Evolutionary conservation across 1,284 basidiomycete species (phyloP), one percentile per base, ranked within the genome.

Genomic region (Apiotrichum veenhuisii): DNA sequence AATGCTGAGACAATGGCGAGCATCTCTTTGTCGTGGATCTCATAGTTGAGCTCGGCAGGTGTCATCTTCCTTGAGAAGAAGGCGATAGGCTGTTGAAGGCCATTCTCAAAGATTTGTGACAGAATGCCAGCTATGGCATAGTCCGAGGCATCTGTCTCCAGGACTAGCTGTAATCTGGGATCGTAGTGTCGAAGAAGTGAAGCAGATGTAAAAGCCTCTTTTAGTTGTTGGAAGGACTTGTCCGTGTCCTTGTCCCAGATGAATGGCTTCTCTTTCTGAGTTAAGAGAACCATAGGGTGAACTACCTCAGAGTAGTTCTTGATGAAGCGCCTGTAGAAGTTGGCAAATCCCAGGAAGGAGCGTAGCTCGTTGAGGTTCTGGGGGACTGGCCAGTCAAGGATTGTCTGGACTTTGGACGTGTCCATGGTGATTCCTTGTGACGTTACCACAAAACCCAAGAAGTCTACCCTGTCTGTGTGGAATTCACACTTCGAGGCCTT

Each of bases 11-110:
- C 69, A 12, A 82, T 77, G 0, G 77, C 77, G 0, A 82, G 59
- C 45, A 83, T 55, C 69, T 84, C 81, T 52, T 77, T 71, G 61
- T 84, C 79, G 11, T 81, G 77, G 30, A 81, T 79, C 25, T 79
- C 70, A 63, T 82, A 82, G 41, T 62, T 62, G 27, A 62, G 1
- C 63, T 71, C 52, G 0, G 77, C 62, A 1, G 69, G 48, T 10
- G 25, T 50, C 48, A 80, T 57, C 17, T 63, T 69, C 5, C 67
- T 58, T 7, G 75, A 78, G 30, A 72, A 62, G 61, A 75, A 78
- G 0, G 66, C 73, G 1, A 79, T 62, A 1, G 77, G 77, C 36
- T 77, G 70, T 50, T 69, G 70, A 18, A 58, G 34, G 7, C 66
- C 65, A 23, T 60, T 55, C 72, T 60, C 0, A 59, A 72, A 45